A percentile compares a stretch with the other conserved stretches of the same genome.
Conservation (phyloP, 108 stramenopile species). For the Nitzschia sp. region DNA sequence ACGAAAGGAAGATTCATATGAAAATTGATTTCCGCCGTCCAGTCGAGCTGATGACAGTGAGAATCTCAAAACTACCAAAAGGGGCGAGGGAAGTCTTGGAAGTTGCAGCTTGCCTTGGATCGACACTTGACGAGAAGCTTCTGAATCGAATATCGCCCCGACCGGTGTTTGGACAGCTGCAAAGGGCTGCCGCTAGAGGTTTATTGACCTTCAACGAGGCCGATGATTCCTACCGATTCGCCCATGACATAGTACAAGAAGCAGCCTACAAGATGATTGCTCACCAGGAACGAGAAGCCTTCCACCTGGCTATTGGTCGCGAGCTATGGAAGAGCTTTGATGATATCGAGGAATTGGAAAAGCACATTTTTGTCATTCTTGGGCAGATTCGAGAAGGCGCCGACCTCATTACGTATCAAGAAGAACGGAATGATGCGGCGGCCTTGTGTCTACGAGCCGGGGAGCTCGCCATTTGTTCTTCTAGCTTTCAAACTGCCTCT, state of each 20-base stretch:
- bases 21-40: slow-evolving; percentile 18
- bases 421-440: slow-evolving; percentile 26
- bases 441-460: slow-evolving; percentile 29
- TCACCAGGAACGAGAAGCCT: slow-evolving; percentile 28
- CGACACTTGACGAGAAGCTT: slow-evolving; percentile 42
- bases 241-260: slow-evolving; percentile 56
- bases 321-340: slow-evolving; percentile 21
- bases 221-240: slow-evolving; percentile 30
- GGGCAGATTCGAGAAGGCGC: slow-evolving; percentile 20
- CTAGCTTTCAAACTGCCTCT: slow-evolving; percentile 25
- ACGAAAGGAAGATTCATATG: slow-evolving; percentile 26
- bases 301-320: slow-evolving; percentile 42
- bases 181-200: slow-evolving; percentile 22
- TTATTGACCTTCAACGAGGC: slow-evolving; percentile 9
- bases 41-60: slow-evolving; percentile 47
- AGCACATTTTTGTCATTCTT: slow-evolving; percentile 23
- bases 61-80: slow-evolving; percentile 34
- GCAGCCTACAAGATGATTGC: slow-evolving; percentile 51
- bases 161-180: slow-evolving; percentile 19
- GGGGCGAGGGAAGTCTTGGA: slow-evolving; percentile 47
- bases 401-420: slow-evolving; percentile 14
- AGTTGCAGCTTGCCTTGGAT: slow-evolving; percentile 56
- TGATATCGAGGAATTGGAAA: slow-evolving; percentile 23
- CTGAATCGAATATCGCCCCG: slow-evolving; percentile 33
- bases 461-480: slow-evolving; percentile 14